Percentiles rank a stretch among this genome's conserved stretches.
Conservation (phyloP, 2,329 filamentous ascomycete genomes). For the Colletotrichum limetticola region DNA sequence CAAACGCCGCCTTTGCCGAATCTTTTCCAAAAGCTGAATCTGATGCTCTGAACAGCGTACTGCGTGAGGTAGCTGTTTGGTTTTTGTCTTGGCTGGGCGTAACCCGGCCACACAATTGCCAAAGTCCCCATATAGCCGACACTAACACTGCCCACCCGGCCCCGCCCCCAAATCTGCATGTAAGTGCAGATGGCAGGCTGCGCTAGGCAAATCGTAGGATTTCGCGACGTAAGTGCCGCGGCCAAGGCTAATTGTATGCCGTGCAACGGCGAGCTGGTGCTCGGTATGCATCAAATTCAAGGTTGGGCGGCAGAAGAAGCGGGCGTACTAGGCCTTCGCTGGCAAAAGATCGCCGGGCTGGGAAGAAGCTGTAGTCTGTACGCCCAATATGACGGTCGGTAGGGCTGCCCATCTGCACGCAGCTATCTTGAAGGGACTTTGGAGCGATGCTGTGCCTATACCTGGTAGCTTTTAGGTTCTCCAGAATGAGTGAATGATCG, state of each 20-base stretch:
- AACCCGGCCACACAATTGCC: conserved; percentile 16
- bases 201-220: background rate
- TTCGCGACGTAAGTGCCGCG: conserved; percentile 4
- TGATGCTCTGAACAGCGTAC: background rate
- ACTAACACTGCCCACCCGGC: background rate
- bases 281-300: conserved; percentile 9
- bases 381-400: conserved; percentile 6
- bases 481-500: background rate
- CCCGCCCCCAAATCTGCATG: background rate
- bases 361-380: background rate
- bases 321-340: background rate
- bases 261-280: conserved; percentile 11
- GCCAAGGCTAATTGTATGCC: conserved; percentile 3
- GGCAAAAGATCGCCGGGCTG: conserved; percentile 5
- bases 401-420: conserved; percentile 11
- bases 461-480: background rate
- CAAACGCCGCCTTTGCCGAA: background rate
- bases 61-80: background rate
- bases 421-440: background rate
- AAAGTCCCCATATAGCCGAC: background rate
- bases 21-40: background rate
- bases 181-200: background rate
- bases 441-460: background rate
- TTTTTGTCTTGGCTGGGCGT: conserved; percentile 16
- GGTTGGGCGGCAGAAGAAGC: conserved; percentile 5